Percentiles rank a stretch among this genome's conserved stretches.
phyloP scores from a whole-genome alignment of 176 grass and related monocot genomes.

The Ensete ventricosum region DNA sequence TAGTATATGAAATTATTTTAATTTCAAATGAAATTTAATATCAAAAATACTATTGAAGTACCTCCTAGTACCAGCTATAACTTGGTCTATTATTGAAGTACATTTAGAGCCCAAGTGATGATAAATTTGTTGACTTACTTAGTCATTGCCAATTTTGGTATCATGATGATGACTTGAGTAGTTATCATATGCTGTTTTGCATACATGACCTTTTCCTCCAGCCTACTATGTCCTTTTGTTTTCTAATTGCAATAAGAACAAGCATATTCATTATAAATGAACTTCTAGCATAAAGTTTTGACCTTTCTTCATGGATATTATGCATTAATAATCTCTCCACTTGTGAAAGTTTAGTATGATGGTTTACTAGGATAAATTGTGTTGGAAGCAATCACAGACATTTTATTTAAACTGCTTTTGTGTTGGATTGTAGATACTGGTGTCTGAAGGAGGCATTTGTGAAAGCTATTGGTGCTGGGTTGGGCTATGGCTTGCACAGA shows the following conservation, averaged over 20 bases:
- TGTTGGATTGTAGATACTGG: slow-evolving; percentile 48
- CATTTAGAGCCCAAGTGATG: background rate
- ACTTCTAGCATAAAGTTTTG: background rate
- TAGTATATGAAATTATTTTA: background rate
- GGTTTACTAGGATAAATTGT: background rate
- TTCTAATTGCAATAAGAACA: background rate
- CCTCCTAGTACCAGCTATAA: too few relatives aligned
- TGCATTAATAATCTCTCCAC: background rate
- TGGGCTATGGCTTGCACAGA: slow-evolving; percentile 59
- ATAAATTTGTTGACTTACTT: background rate
- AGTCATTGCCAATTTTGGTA: background rate
- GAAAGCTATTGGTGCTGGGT: slow-evolving; percentile 62
- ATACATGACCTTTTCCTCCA: background rate
- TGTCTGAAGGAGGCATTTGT: slow-evolving; percentile 83
- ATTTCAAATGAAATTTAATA: background rate
- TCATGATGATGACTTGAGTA: background rate
- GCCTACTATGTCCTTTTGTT: background rate
- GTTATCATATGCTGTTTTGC: background rate
- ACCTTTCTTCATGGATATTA: background rate
- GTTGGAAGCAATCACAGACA: background rate
- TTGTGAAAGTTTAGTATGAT: background rate
- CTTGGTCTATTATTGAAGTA: background rate
- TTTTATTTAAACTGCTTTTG: background rate
- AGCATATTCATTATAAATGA: background rate
- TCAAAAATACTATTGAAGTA: background rate